Percentiles rank a stretch among this genome's conserved stretches.
Evolutionary conservation across 129 eudicot species (phyloP).

Genomic region (Escallonia rubra): DNA sequence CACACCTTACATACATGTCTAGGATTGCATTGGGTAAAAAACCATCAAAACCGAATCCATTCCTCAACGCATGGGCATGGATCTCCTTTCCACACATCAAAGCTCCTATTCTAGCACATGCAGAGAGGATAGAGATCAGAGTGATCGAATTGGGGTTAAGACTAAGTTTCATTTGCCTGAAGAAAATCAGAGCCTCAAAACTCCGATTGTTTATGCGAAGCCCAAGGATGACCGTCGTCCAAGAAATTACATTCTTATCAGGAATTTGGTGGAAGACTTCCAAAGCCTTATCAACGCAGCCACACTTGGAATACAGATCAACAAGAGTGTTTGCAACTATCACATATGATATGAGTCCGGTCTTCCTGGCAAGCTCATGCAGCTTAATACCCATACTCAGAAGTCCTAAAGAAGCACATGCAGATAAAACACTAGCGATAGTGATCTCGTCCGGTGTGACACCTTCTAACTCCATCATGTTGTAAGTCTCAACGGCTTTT

Average conservation of each 20-base stretch:
- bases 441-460: slow-evolving; percentile 78
- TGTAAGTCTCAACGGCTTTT: slow-evolving; percentile 58
- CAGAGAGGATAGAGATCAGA: slow-evolving; percentile 54
- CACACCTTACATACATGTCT: slow-evolving; percentile 85
- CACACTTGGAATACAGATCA: slow-evolving; percentile 79
- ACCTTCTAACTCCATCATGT: slow-evolving; percentile 53
- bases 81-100: slow-evolving; percentile 73
- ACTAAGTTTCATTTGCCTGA: slow-evolving; percentile 57
- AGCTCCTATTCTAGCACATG: slow-evolving; percentile 85
- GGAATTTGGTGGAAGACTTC: slow-evolving; percentile 71
- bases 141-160: slow-evolving; percentile 67
- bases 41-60: slow-evolving; percentile 48
- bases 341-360: slow-evolving; percentile 42
- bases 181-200: slow-evolving; percentile 65
- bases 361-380: slow-evolving; percentile 58
- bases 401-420: slow-evolving; percentile 73
- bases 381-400: slow-evolving; percentile 57
- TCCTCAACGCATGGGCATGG: slow-evolving; percentile 69
- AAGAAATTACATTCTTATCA: slow-evolving; percentile 65
- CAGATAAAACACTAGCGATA: slow-evolving; percentile 65
- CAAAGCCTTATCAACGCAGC: slow-evolving; percentile 69
- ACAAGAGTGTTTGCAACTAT: slow-evolving; percentile 69
- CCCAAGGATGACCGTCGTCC: slow-evolving; percentile 85
- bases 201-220: slow-evolving; percentile 55
- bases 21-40: slow-evolving; percentile 70